A percentile compares a stretch with the other conserved stretches of the same genome.
Conservation (phyloP, 148 eudicot genomes). For the Diospyros lotus region DNA sequence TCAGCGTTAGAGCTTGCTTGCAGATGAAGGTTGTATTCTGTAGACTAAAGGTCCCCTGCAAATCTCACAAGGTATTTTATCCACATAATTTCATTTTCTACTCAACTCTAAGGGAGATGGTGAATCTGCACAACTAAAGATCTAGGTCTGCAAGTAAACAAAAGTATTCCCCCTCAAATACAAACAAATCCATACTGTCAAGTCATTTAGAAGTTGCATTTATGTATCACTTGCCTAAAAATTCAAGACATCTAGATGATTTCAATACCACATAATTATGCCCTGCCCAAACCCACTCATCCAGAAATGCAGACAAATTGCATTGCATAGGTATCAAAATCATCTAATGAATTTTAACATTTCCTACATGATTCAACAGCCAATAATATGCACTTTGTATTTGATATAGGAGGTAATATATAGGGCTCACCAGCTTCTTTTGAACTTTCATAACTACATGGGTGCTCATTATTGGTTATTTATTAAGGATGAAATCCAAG, state of each 20-base stretch:
- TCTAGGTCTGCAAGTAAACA: constrained; percentile 14
- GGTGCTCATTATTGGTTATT: no score
- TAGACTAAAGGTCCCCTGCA: constrained; percentile 24
- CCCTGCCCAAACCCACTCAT: no score
- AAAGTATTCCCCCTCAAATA: not conserved
- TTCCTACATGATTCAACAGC: no score
- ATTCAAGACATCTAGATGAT: no score
- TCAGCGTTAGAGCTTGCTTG: constrained; percentile 30
- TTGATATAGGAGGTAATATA: not conserved
- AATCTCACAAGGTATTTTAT: constrained; percentile 10
- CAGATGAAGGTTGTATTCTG: constrained; percentile 33
- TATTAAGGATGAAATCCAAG: no score
- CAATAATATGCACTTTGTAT: not conserved
- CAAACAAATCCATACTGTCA: not conserved
- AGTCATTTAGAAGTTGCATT: no score
- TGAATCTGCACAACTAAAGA: constrained; percentile 15
- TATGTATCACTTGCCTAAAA: not conserved
- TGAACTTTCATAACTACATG: no score
- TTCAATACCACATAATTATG: no score
- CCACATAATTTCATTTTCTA: constrained; percentile 10
- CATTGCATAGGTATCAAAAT: no score
- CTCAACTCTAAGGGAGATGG: constrained; percentile 9
- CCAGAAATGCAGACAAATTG: no score
- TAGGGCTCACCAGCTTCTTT: no score
- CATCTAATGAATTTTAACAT: not conserved